These are phyloP conservation scores for Austroboletus niveus DNA, from an alignment of 1,284 basidiomycete species.

Conservation along the genomic window DNA sequence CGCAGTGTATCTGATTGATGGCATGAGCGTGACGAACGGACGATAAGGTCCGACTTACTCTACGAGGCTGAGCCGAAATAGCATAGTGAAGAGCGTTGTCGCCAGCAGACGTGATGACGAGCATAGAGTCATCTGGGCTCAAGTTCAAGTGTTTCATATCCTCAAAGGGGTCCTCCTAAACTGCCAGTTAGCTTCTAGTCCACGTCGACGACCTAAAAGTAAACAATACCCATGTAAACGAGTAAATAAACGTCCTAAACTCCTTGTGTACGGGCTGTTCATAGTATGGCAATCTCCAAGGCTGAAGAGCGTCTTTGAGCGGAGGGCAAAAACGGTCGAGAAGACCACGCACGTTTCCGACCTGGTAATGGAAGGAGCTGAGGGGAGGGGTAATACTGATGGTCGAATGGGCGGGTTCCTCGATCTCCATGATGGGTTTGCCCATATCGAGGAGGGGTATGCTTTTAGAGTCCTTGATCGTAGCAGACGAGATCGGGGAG, in stretches of 20 bases:
- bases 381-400: no score
- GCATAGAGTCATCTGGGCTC: slow-evolving; percentile 53
- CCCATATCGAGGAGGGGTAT: no score
- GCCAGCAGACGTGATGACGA: slow-evolving; percentile 47
- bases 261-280: slow-evolving; percentile 73
- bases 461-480: slow-evolving; percentile 29
- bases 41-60: slow-evolving; percentile 30
- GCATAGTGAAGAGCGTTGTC: slow-evolving; percentile 86
- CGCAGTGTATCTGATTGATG: no score
- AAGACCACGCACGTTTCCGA: slow-evolving; percentile 46
- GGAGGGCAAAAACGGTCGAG: not conserved
- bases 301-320: slow-evolving; percentile 33
- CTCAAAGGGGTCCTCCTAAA: slow-evolving; percentile 71
- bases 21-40: no score
- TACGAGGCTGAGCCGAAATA: slow-evolving; percentile 58
- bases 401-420: no score
- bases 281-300: slow-evolving; percentile 77
- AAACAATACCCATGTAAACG: slow-evolving; percentile 60
- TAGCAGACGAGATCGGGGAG: slow-evolving; percentile 39
- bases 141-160: slow-evolving; percentile 72
- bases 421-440: no score
- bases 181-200: slow-evolving; percentile 9
- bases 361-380: slow-evolving; percentile 69
- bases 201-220: not conserved
- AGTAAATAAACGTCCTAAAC: slow-evolving; percentile 77